Evolutionary conservation across 2,329 filamentous ascomycete species (phyloP), one percentile per base, ranked within the genome.

Genomic region (Trichoderma lentiforme): DNA sequence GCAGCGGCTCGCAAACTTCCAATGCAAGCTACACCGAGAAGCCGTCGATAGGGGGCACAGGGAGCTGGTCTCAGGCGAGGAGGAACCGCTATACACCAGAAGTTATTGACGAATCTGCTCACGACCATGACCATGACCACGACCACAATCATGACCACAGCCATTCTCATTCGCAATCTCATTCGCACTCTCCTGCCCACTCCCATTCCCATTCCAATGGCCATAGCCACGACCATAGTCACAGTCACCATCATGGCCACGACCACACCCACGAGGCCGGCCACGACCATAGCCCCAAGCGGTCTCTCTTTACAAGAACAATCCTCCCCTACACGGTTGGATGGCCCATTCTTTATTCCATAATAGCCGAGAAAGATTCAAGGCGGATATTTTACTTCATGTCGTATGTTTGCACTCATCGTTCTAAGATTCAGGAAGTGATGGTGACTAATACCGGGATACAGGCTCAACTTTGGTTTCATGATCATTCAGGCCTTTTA

Each of bases 341-440:
- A 30, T 93, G 91, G 79, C 95, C 95, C 0, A 86, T 98, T 39
- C 78, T 98, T 21, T 91, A 98, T 79, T 92, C 93, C 68, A 94
- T 99, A 72, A 83, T 99, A 77, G 89, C 91, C 15, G 95, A 98
- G 78, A 94, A 94, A 77, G 95, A 99, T 80, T 98, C 95, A 18
- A 89, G 96, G 72, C 90, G 95, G 58, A 98, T 99, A 74, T 97
- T 97, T 76, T 99, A 99, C 82, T 99, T 98, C 77, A 97, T 97
- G 90, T 88, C 87, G 93, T 97, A 85, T 78, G 91, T 80, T 71
- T 30, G 75, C 66, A 71, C 65, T 6, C 18, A 26, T 15, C 1
- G 18, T 28, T 12, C 26, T 34, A 2, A 26, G 3, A 3, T 26
- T 21, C 24, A n/a, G 8, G 4, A 53, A 21, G 7, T 12, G 21